Evolutionary conservation across 306 rosid genomes (phyloP).

Genomic region (Dryas octopetala): DNA sequence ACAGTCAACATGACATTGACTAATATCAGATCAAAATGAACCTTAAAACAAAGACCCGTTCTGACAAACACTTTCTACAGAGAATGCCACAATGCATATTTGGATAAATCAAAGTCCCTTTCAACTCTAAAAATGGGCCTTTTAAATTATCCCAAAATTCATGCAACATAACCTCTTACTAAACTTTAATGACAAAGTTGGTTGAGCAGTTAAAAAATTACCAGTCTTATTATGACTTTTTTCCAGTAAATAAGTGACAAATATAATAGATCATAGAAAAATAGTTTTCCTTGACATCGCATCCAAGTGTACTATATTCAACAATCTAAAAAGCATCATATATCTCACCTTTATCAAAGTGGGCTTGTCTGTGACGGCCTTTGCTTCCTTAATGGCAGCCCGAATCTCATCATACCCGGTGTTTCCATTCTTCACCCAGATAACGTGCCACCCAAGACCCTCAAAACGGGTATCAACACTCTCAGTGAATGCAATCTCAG

Average conservation of each 20-base stretch:
- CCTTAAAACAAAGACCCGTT: neutral
- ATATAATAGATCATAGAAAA: neutral
- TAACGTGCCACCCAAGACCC: conserved; percentile 97
- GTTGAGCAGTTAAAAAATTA: neutral
- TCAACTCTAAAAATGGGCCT: neutral
- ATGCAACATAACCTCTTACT: neutral
- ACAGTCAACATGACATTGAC: neutral
- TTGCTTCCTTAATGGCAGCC: conserved; percentile 95
- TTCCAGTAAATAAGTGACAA: neutral
- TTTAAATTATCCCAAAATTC: neutral
- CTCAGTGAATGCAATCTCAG: conserved; percentile 94
- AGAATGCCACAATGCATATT: neutral
- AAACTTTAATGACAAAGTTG: neutral
- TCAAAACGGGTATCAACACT: conserved; percentile 80
- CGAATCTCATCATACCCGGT: conserved; percentile 90
- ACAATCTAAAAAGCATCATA: neutral
- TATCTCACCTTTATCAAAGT: conserved; percentile 84
- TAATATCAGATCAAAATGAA: conserved; percentile 4
- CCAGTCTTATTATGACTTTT: neutral
- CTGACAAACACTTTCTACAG: neutral
- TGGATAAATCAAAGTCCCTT: neutral
- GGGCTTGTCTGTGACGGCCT: conserved; percentile 85
- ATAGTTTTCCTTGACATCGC: neutral
- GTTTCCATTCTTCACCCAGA: conserved; percentile 99
- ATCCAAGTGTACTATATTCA: neutral